Evolutionary conservation across 2,329 filamentous ascomycete species (phyloP).

Genomic region (Salinomyces thailandicus): DNA sequence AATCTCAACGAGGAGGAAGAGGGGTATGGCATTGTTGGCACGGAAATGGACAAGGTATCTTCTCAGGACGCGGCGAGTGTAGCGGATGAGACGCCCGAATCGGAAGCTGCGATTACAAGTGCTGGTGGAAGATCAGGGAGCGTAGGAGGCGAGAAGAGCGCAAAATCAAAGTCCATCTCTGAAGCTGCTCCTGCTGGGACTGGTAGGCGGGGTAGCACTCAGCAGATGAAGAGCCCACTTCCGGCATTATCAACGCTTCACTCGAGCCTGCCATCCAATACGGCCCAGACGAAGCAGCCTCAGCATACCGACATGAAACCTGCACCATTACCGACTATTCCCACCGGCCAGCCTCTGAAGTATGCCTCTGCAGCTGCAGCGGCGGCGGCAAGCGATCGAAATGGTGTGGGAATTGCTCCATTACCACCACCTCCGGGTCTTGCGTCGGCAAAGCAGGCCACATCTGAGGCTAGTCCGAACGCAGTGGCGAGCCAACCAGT

Average conservation of each 20-base stretch:
- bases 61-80: constrained; percentile 90
- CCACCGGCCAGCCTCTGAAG: constrained; percentile 82
- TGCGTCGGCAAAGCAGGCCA: constrained; percentile 46
- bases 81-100: constrained; percentile 70
- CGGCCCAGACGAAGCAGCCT: constrained; percentile 49
- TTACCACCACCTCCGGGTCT: constrained; percentile 76
- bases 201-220: constrained; percentile 66
- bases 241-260: constrained; percentile 89
- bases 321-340: constrained; percentile 71
- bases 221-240: constrained; percentile 85
- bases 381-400: constrained; percentile 82
- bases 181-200: constrained; percentile 47
- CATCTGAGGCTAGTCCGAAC: constrained; percentile 37
- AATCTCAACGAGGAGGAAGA: constrained; percentile 89
- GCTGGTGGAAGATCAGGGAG: constrained; percentile 36
- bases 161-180: constrained; percentile 42
- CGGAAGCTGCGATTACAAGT: constrained; percentile 23
- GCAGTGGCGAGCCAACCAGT: constrained; percentile 31
- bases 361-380: constrained; percentile 94
- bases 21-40: constrained; percentile 60
- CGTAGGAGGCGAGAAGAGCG: constrained; percentile 28
- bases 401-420: constrained; percentile 79
- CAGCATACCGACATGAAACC: constrained; percentile 70
- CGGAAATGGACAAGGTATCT: constrained; percentile 77
- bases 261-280: constrained; percentile 53